Base-by-base conservation (phyloP, 345 rosid species). In the Triadica sebifera region DNA sequence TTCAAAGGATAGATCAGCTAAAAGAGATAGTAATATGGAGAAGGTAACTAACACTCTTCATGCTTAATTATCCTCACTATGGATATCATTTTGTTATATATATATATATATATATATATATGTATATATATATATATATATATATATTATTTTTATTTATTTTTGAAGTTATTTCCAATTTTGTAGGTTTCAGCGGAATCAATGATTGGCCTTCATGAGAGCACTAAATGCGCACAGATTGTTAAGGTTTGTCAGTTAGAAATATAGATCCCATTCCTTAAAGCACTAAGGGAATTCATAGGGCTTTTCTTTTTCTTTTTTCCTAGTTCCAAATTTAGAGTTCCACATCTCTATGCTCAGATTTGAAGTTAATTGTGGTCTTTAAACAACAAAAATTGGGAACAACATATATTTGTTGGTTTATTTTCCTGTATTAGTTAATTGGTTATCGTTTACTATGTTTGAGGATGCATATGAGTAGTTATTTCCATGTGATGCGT, bases 191-290 rank as follows among this genome's bases (percentile, higher is more conserved):
- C 98, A 13, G 98, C 98, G 38, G 99, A 96, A 85, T 34, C 97
- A 29, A 93, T 96, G 99, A 86, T 93, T 77, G 98, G 98, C 75
- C 94, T 96, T 77, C 94, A 89, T 39, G 98, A 93, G 89, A 93
- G 98, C 88, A 90, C 97, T 60, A 96, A 96, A 81, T 93, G 98
- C 78, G 91, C 97, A 56, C 96, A 87, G 49, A 96, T 93, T 74
- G 91, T 88, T 79, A 96, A 96, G 98, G 99, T 95, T 55, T 74
- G 86, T 82, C 25, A 62, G 46, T 65, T 3, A 20, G 51, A 51
- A 20, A 17, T 49, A 63, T 51, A 11, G 2, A 16, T 17, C 64
- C 56, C 9, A 22, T 41, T 75, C 10, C 1, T 10, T 58, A n/a
- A 13, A 11, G n/a, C 19, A 22, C 20, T 66, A 20, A 34, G 25